Conservation (phyloP, 2,329 filamentous ascomycete species). For the Talaromyces piceae region DNA sequence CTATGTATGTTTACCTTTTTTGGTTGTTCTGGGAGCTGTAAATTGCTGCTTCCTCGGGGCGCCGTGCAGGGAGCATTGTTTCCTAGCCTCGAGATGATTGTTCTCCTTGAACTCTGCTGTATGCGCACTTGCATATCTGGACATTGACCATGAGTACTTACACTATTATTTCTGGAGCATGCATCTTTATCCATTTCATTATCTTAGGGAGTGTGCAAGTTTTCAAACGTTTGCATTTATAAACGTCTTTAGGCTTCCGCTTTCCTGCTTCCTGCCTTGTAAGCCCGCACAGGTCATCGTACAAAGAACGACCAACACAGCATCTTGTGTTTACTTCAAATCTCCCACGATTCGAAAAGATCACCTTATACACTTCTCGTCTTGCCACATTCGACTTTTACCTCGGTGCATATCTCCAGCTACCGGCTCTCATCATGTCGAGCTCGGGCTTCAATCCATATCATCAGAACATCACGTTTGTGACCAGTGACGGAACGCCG, state of each 20-base stretch:
- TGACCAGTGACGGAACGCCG: conserved; percentile 35
- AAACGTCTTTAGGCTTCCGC: neutral
- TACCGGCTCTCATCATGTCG: conserved; percentile 2
- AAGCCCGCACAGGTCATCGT: too few relatives aligned
- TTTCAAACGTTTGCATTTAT: neutral
- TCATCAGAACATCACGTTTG: conserved; percentile 45
- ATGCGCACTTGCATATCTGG: too few relatives aligned
- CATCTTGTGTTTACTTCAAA: too few relatives aligned
- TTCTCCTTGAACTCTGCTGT: neutral
- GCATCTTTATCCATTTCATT: neutral
- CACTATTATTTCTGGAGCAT: neutral
- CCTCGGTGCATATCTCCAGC: neutral
- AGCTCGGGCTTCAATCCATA: conserved; percentile 42
- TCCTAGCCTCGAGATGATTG: neutral
- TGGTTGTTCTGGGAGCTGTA: neutral
- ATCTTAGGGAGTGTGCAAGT: neutral
- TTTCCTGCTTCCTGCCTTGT: too few relatives aligned
- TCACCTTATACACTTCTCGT: neutral
- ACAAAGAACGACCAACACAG: too few relatives aligned
- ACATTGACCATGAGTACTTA: neutral
- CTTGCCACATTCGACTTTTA: neutral
- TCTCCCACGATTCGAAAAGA: too few relatives aligned
- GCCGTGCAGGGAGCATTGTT: neutral
- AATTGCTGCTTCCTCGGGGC: neutral
- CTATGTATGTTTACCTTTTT: too few relatives aligned